A percentile compares a stretch with the other conserved stretches of the same genome.
Evolutionary conservation across 345 rosid species (phyloP).

Genomic region (Firmiana major): DNA sequence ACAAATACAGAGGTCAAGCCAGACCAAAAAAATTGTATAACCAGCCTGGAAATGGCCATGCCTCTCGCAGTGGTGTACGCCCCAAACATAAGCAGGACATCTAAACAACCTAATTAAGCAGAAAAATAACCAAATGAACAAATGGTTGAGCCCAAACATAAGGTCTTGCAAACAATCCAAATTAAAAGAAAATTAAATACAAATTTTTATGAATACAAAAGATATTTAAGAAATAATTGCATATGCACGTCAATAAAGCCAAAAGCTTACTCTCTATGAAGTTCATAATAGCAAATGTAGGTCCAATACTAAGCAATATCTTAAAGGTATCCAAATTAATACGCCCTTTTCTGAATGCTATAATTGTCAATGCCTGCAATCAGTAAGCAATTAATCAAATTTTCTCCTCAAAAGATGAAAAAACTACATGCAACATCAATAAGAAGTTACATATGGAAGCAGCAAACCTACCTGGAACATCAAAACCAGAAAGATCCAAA

Average conservation of each 20-base stretch:
- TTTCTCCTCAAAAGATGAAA: constrained; percentile 8
- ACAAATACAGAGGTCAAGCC: constrained; percentile 65
- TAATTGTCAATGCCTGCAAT: constrained; percentile 70
- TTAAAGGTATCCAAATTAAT: constrained; percentile 66
- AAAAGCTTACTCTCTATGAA: constrained; percentile 67
- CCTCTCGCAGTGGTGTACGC: constrained; percentile 89
- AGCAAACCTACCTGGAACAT: constrained; percentile 80
- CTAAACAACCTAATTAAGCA: constrained; percentile 62
- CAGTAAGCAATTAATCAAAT: constrained; percentile 10
- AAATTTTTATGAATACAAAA: not conserved
- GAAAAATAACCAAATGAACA: constrained; percentile 16
- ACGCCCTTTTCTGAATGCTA: constrained; percentile 67
- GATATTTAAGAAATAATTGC: constrained; percentile 3
- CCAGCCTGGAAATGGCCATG: constrained; percentile 95
- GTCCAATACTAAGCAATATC: constrained; percentile 79
- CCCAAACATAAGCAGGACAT: constrained; percentile 88
- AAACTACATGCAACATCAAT: constrained; percentile 1
- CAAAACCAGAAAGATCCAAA: constrained; percentile 89
- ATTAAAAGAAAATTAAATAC: not conserved
- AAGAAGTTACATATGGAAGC: not conserved
- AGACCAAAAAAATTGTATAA: constrained; percentile 87
- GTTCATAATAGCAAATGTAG: constrained; percentile 84
- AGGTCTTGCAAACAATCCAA: not conserved
- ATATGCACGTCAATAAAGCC: constrained; percentile 8
- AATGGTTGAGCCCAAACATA: not conserved